Conservation (phyloP, 1,284 basidiomycete species). For the Pholiota adiposa region DNA sequence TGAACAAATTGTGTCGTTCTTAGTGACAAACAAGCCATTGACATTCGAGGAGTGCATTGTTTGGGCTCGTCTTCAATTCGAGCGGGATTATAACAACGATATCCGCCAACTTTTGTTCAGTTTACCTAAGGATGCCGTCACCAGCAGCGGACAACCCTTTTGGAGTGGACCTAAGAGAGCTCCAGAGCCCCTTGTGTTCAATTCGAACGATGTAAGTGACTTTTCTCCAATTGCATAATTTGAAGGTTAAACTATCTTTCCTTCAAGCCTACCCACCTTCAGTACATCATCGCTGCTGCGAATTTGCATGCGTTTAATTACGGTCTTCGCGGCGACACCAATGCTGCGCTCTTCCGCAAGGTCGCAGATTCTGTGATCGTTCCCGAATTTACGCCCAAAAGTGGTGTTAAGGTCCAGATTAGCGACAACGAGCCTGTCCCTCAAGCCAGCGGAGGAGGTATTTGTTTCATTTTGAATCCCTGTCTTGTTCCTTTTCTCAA, state of each 20-base stretch:
- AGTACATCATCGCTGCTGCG: constrained; percentile 92
- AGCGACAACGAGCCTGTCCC: constrained; percentile 91
- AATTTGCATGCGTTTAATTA: constrained; percentile 99
- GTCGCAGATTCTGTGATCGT: constrained; percentile 86
- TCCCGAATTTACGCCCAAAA: constrained; percentile 93
- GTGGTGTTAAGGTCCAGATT: constrained; percentile 93
- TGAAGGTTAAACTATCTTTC: constrained; percentile 1
- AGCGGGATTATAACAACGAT: constrained; percentile 92
- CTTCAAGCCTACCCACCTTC: constrained; percentile 80
- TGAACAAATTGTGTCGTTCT: constrained; percentile 88
- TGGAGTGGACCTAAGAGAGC: constrained; percentile 99
- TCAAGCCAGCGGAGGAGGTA: constrained; percentile 43
- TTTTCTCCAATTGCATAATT: neutral
- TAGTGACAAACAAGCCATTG: constrained; percentile 92
- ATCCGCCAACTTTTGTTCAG: constrained; percentile 95
- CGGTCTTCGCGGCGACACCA: constrained; percentile 90
- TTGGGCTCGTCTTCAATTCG: constrained; percentile 97
- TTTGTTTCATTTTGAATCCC: constrained; percentile 16
- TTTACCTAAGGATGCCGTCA: constrained; percentile 91
- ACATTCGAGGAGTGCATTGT: constrained; percentile 97
- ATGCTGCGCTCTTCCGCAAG: constrained; percentile 83
- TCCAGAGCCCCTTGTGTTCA: constrained; percentile 90
- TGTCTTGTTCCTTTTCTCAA: constrained; percentile 15
- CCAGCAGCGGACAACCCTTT: constrained; percentile 92
- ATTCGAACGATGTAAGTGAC: constrained; percentile 79